Conservation (phyloP, 2,329 filamentous ascomycete genomes). For the Aspergillus bombycis region DNA sequence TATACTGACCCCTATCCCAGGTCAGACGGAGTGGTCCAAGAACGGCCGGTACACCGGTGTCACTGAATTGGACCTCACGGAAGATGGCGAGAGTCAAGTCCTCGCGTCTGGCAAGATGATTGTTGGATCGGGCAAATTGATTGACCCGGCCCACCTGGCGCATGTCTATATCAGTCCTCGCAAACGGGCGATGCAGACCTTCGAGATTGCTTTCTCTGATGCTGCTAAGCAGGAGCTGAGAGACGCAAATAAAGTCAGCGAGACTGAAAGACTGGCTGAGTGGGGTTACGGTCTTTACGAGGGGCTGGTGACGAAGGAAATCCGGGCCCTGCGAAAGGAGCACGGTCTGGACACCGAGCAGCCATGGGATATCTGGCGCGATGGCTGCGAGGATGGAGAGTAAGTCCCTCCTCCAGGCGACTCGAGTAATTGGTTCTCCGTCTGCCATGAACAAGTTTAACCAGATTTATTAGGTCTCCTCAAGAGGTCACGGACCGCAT, state of each 20-base stretch:
- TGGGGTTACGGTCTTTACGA: constrained; percentile 69
- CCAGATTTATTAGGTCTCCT: constrained; percentile 26
- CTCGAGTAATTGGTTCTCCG: not conserved
- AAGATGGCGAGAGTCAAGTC: constrained; percentile 50
- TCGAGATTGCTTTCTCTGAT: constrained; percentile 48
- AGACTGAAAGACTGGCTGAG: constrained; percentile 58
- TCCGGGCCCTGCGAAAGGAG: constrained; percentile 49
- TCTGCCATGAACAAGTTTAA: not conserved
- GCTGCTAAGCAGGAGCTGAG: constrained; percentile 26
- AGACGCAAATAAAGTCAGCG: constrained; percentile 41
- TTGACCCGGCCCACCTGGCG: constrained; percentile 54
- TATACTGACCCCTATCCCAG: not conserved
- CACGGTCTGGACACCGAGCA: constrained; percentile 53
- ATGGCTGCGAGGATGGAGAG: constrained; percentile 63
- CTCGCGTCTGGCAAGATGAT: constrained; percentile 47
- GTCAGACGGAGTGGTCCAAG: constrained; percentile 53
- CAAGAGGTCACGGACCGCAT: constrained; percentile 45
- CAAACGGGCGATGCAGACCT: constrained; percentile 53
- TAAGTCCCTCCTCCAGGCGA: constrained; percentile 27
- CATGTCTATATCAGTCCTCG: constrained; percentile 57
- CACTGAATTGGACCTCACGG: constrained; percentile 49
- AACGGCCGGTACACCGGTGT: constrained; percentile 51
- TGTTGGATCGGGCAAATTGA: constrained; percentile 54
- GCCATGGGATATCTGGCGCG: constrained; percentile 61
- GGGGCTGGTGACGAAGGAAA: constrained; percentile 57